Base-by-base conservation (phyloP, 768 basidiomycete species). In the Psilocybe sp. region DNA sequence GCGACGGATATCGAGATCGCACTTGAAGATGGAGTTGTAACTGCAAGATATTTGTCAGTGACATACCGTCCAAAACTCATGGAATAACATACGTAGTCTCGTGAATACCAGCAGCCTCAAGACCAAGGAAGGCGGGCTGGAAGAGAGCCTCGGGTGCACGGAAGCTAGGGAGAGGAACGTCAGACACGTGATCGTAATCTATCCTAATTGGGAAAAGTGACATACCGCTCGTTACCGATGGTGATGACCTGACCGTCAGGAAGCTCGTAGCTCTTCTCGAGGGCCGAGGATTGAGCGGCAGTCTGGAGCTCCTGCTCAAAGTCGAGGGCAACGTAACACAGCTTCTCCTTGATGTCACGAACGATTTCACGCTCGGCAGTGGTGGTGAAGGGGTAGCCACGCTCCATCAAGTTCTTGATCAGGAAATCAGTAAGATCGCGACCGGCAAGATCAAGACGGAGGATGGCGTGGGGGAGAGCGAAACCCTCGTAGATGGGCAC, bases 401-500 rank as follows among this genome's bases (percentile, higher is more conserved):
- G 85, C 72, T 97, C 93, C 69, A 81, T 87, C 65, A 93, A 71
- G 62, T 87, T 84, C 76, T 92, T 91, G 79, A 87, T 81, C 59
- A 93, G 70, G 68, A 74, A 85, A 50, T 86, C 85, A 53, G 94
- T 96, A 66, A 97, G 70, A 68, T 97, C 94, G 69, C 94, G 88
- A 55, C 94, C 94, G 52, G 94, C 89, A 62, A 92, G 78, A 70
- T 97, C 94, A 56, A 97, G 79, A 72, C 94, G 87, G 49, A 86
- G 81, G 65, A 97, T 95, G 59, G 94, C 92, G 68, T 97, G 94
- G 40, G 92, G 92, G 40, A 97, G 80, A 38, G 89, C 73, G 76
- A 92, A 96, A 71, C 79, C 94, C 69, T 97, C 94, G 74, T 96
- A 97, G 65, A 97, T 96, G 56, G 94, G 94, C 33, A 97, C 94